phyloP scores from a whole-genome alignment of 352 stramenopile genomes.

The Phytophthora quininea region DNA sequence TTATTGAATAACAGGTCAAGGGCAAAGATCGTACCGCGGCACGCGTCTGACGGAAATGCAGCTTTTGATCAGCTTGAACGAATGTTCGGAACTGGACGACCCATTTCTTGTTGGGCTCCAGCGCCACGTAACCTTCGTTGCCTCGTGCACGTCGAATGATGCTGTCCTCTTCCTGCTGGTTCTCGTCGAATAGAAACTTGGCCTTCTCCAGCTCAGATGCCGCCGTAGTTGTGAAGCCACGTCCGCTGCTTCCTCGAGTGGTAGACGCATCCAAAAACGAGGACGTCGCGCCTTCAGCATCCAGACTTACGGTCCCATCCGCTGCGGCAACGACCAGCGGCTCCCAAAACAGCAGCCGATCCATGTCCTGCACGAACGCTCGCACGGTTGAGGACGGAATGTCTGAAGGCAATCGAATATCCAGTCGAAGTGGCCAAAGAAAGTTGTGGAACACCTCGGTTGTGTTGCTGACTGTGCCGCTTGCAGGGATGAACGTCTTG shows the following conservation, averaged over 20 bases:
- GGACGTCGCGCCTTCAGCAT: constrained; percentile 20
- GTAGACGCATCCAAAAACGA: constrained; percentile 39
- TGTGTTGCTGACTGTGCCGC: constrained; percentile 52
- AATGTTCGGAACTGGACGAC: constrained; percentile 64
- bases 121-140: constrained; percentile 55
- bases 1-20: not conserved
- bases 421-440: constrained; percentile 58
- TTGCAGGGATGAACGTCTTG: constrained; percentile 71
- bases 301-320: constrained; percentile 28
- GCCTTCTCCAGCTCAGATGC: constrained; percentile 16
- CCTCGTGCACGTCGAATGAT: constrained; percentile 56
- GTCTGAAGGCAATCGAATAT: constrained; percentile 49
- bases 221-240: constrained; percentile 6
- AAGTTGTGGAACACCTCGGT: constrained; percentile 61
- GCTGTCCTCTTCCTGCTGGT: constrained; percentile 52
- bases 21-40: constrained; percentile 24
- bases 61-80: constrained; percentile 50
- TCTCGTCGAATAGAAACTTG: constrained; percentile 55
- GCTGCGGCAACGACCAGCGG: constrained; percentile 32
- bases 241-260: constrained; percentile 22
- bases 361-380: constrained; percentile 69
- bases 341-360: constrained; percentile 58
- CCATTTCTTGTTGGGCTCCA: constrained; percentile 56
- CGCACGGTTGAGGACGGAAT: constrained; percentile 43
- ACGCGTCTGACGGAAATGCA: constrained; percentile 56